Percentiles rank a stretch among this genome's conserved stretches.
Evolutionary conservation across 148 eudicot genomes (phyloP).

Genomic region (Euryodendron excelsum): DNA sequence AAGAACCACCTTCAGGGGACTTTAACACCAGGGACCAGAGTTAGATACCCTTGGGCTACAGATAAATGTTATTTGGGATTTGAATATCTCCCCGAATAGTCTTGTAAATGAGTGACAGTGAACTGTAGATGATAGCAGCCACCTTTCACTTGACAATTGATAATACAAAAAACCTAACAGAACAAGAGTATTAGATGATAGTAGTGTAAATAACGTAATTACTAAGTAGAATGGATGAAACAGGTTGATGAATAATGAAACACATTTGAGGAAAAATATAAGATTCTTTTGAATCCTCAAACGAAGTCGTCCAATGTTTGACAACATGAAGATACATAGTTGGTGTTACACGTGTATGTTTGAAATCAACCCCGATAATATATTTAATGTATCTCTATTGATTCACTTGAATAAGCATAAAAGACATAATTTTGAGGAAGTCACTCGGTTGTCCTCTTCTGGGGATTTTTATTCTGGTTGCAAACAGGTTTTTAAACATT

Average conservation of each 20-base stretch:
- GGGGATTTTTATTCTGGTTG: too few species aligned
- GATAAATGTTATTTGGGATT: background rate
- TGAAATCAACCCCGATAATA: too few species aligned
- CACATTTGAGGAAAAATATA: background rate
- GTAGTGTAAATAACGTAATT: background rate
- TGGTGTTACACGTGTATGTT: too few species aligned
- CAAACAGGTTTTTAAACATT: too few species aligned
- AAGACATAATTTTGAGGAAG: too few species aligned
- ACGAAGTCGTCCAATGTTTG: background rate
- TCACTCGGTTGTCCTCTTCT: too few species aligned
- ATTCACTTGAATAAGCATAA: too few species aligned
- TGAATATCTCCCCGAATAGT: background rate
- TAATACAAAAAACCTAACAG: background rate
- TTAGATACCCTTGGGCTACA: background rate
- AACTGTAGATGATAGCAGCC: slow-evolving; percentile 10
- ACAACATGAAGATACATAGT: too few species aligned
- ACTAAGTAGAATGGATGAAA: background rate
- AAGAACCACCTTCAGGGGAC: background rate
- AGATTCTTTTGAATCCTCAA: background rate
- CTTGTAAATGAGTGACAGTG: background rate
- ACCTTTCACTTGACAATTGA: background rate
- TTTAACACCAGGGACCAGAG: background rate
- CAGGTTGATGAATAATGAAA: background rate
- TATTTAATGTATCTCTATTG: too few species aligned
- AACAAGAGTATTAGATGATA: background rate